phyloP scores from a whole-genome alignment of 2,329 filamentous ascomycete species.

The Aureobasidium sp. region DNA sequence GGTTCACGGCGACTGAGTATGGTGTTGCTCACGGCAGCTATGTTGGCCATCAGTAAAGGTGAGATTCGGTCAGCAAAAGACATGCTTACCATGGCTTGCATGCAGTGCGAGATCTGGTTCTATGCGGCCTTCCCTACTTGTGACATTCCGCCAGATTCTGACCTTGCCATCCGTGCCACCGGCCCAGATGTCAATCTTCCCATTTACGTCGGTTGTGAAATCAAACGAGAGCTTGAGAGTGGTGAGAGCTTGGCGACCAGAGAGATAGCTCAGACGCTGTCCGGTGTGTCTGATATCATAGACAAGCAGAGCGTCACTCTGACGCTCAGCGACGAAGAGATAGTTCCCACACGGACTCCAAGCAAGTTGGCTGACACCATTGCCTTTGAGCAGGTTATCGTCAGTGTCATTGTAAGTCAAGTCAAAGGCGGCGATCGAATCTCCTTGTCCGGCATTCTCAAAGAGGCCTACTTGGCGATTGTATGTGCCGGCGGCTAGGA shows the following conservation, averaged over 20 bases:
- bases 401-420: conserved; percentile 33
- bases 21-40: conserved; percentile 15
- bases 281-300: conserved; percentile 54
- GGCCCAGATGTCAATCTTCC: conserved; percentile 49
- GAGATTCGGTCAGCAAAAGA: background rate
- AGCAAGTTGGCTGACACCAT: conserved; percentile 48
- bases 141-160: conserved; percentile 42
- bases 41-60: background rate
- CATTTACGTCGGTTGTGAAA: conserved; percentile 30
- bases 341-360: conserved; percentile 55
- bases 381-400: conserved; percentile 34
- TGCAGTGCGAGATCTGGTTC: conserved; percentile 38
- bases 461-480: conserved; percentile 52
- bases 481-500: conserved; percentile 53
- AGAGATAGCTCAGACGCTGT: conserved; percentile 44
- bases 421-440: conserved; percentile 46
- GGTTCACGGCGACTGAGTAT: conserved; percentile 7
- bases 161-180: conserved; percentile 51
- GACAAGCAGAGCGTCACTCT: conserved; percentile 48
- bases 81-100: conserved; percentile 12
- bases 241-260: conserved; percentile 38
- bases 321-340: conserved; percentile 52
- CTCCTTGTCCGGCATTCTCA: conserved; percentile 42
- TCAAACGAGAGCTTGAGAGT: conserved; percentile 53
- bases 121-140: conserved; percentile 34